Evolutionary conservation across 805 yeast genomes (phyloP).

Genomic region (Candida odintsovae): DNA sequence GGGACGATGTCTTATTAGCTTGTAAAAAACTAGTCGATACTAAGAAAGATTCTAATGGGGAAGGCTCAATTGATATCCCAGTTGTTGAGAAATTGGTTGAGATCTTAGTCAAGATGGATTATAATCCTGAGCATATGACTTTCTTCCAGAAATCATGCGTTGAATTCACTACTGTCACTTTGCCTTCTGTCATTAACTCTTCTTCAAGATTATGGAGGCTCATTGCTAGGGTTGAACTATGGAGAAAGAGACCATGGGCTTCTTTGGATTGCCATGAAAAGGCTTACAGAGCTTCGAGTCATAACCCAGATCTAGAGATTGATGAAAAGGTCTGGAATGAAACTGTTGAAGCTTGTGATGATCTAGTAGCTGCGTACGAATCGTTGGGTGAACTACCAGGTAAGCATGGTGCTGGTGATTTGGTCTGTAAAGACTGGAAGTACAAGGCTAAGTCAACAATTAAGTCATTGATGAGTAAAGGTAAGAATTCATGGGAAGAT

Average conservation of each 20-base stretch:
- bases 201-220: slow-evolving; percentile 67
- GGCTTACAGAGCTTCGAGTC: slow-evolving; percentile 70
- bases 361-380: slow-evolving; percentile 80
- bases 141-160: slow-evolving; percentile 65
- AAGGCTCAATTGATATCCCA: slow-evolving; percentile 65
- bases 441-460: slow-evolving; percentile 72
- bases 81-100: slow-evolving; percentile 70
- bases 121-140: slow-evolving; percentile 31
- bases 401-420: slow-evolving; percentile 68
- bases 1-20: slow-evolving; percentile 84
- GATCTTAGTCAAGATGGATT: slow-evolving; percentile 48
- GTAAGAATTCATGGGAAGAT: slow-evolving; percentile 74
- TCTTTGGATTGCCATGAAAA: slow-evolving; percentile 82
- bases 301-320: slow-evolving; percentile 56
- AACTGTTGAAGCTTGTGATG: slow-evolving; percentile 73
- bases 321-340: slow-evolving; percentile 65
- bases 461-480: slow-evolving; percentile 72
- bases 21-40: slow-evolving; percentile 55
- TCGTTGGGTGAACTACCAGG: slow-evolving; percentile 83
- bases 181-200: slow-evolving; percentile 67
- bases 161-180: slow-evolving; percentile 60
- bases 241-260: slow-evolving; percentile 86
- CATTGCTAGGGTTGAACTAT: slow-evolving; percentile 77
- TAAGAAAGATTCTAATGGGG: slow-evolving; percentile 52
- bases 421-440: slow-evolving; percentile 92